A percentile compares a stretch with the other conserved stretches of the same genome.
These are phyloP conservation scores for Ascochyta fabae DNA, from an alignment of 2,329 filamentous ascomycete species.

Conservation along the genomic window DNA sequence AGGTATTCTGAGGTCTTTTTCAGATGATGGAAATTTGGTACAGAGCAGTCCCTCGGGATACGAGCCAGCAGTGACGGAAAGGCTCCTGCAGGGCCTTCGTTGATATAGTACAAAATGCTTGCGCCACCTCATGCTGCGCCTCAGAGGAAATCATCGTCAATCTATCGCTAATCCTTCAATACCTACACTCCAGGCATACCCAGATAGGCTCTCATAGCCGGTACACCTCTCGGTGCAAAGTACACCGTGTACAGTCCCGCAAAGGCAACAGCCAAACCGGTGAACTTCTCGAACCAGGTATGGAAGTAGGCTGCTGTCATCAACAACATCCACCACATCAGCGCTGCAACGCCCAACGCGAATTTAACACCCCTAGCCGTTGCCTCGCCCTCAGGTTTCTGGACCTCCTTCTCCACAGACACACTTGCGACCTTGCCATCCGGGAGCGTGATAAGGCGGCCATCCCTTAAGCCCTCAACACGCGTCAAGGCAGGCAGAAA, in stretches of 20 bases:
- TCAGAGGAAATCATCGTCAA: not conserved
- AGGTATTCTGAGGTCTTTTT: too few species aligned
- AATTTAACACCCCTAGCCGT: constrained; percentile 62
- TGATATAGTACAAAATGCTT: constrained; percentile 2
- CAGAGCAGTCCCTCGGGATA: too few species aligned
- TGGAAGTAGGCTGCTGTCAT: constrained; percentile 99
- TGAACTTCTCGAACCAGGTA: constrained; percentile 93
- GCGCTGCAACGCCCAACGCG: constrained; percentile 63
- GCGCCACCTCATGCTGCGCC: not conserved
- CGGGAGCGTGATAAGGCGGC: constrained; percentile 68
- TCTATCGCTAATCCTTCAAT: not conserved
- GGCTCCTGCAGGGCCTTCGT: not conserved
- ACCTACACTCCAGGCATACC: constrained; percentile 56
- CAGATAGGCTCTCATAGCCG: constrained; percentile 50
- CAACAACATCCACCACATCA: constrained; percentile 94
- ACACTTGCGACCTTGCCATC: constrained; percentile 67
- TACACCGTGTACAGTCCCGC: constrained; percentile 54
- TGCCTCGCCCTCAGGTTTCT: constrained; percentile 49
- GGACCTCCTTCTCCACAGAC: constrained; percentile 48
- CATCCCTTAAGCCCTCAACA: constrained; percentile 60
- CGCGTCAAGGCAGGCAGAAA: constrained; percentile 67
- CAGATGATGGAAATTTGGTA: too few species aligned
- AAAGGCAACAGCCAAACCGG: constrained; percentile 57
- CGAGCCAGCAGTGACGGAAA: too few species aligned
- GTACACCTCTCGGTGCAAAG: constrained; percentile 55